phyloP scores from a whole-genome alignment of 2,329 filamentous ascomycete genomes.

The Helotiales sp. region DNA sequence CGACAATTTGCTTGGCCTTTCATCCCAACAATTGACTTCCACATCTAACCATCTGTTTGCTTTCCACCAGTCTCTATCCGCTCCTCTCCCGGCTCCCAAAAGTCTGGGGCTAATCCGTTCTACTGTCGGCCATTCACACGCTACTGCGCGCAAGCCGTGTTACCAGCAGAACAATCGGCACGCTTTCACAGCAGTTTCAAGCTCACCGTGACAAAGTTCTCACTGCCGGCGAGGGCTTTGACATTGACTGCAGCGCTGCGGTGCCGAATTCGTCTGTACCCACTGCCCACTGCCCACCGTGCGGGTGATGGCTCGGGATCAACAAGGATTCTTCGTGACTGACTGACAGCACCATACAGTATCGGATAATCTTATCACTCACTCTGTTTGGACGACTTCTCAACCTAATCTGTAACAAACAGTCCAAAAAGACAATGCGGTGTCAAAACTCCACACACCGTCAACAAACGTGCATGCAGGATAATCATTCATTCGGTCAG shows the following conservation, averaged over 20 bases:
- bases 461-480: background rate
- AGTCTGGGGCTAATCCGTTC: background rate
- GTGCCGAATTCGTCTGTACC: background rate
- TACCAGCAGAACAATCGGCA: background rate
- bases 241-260: background rate
- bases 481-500: background rate
- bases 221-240: background rate
- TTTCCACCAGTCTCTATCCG: background rate
- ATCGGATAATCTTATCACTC: background rate
- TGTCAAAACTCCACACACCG: background rate
- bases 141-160: conserved; percentile 6
- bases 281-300: background rate
- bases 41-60: background rate
- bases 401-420: background rate
- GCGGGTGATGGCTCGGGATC: background rate
- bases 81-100: background rate
- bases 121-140: conserved; percentile 8
- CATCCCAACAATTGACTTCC: conserved; percentile 2
- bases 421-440: background rate
- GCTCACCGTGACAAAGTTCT: background rate
- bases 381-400: conserved; percentile 1
- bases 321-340: background rate
- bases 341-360: too few species aligned
- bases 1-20: background rate
- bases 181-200: background rate